phyloP scores from a whole-genome alignment of 2,329 filamentous ascomycete genomes.

The Cladosporium halotolerans region DNA sequence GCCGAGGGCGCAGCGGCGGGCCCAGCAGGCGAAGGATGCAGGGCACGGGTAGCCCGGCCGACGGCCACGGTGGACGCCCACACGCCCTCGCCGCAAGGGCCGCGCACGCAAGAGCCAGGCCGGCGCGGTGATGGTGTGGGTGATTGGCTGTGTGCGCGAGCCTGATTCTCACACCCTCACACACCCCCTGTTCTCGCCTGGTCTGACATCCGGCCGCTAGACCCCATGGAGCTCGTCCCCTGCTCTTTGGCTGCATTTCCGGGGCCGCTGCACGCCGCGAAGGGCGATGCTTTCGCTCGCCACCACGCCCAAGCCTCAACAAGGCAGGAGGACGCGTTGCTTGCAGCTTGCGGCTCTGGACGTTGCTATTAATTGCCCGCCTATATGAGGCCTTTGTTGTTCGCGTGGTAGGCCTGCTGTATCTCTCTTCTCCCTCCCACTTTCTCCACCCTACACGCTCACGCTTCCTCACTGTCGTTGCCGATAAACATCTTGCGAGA shows the following conservation, averaged over 20 bases:
- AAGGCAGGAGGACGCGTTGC: constrained; percentile 5
- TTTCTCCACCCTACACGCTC: background rate
- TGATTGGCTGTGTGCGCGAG: no score
- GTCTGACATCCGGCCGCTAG: no score
- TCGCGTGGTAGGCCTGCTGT: background rate
- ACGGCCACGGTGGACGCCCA: no score
- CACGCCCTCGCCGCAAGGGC: background rate
- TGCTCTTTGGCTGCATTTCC: no score
- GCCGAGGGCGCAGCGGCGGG: no score
- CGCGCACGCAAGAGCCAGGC: background rate
- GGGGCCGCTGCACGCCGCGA: background rate
- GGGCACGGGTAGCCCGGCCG: no score
- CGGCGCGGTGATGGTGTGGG: background rate
- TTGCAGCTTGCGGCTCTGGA: constrained; percentile 3
- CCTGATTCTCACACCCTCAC: no score
- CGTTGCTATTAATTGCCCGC: constrained; percentile 6
- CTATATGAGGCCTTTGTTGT: background rate
- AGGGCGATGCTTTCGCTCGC: constrained; percentile 2
- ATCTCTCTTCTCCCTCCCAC: background rate
- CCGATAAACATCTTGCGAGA: background rate
- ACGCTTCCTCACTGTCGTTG: background rate
- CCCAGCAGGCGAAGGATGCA: no score
- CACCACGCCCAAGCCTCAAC: constrained; percentile 5
- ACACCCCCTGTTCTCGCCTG: no score
- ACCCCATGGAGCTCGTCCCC: no score